Base-by-base conservation (phyloP, 495 filamentous ascomycete species). In the Aspergillus campestris region DNA sequence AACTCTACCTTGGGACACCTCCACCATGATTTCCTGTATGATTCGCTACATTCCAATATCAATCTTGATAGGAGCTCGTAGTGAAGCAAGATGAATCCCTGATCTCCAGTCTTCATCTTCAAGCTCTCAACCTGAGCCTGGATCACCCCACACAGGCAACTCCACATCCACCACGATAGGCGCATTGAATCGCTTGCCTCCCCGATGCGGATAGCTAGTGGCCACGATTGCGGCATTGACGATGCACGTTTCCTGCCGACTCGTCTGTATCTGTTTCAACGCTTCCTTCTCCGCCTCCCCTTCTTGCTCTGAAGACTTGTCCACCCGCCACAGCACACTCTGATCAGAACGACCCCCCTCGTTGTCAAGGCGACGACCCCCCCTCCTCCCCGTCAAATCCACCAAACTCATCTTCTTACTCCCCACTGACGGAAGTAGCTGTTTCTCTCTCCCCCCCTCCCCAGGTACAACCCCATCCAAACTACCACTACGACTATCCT, bases 101-200 rank as follows among this genome's bases (percentile, higher is more conserved):
- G 15, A 8, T 18, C 27, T 38, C 14, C 38, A 29, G 37, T 27
- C 30, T 6, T 29, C 18, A 24, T 24, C 18, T 24, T 5, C 10
- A 41, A n/a, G 34, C 34, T 34, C 14, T 40, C 27, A 13, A 38
- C 28, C 45, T 38, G 41, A 27, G 38, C 40, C 29, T 42, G 34
- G 28, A 13, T 53, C 40, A 18, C 53, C 53, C 71, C 69, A 73
- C n/a, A 82, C 68, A 8, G 81, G 82, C 33, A 91, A 67, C 48
- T 88, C 80, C 29, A 90, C 61, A 57, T 94, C 84, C 18, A 91
- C 80, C 7, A 90, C 79, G 44, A 91, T 82, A 7, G 86, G 81
- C 52, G 86, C 82, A 63, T 87, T 80, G 61, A 84, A 79, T 43
- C 54, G 69, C 56, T 81, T 83, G 29, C 69, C 70, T 11, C 70